phyloP scores from a whole-genome alignment of 2,329 filamentous ascomycete species.

The Cladophialophora immunda region DNA sequence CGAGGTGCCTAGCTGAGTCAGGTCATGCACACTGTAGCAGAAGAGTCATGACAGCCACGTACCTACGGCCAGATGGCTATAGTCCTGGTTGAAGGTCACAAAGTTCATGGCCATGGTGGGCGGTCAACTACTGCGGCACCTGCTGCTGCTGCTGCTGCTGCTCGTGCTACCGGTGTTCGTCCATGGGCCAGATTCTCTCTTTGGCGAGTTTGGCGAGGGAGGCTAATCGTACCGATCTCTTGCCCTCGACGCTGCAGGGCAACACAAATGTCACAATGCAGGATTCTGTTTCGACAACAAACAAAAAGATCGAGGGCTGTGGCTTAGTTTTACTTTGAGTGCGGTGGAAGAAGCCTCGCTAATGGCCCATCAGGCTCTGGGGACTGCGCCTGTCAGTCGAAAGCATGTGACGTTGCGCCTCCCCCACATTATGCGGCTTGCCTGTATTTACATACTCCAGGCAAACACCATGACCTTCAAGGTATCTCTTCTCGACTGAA shows the following conservation, averaged over 20 bases:
- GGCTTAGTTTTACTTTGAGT: not conserved
- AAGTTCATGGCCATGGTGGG: slow-evolving; percentile 85
- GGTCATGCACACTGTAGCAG: slow-evolving; percentile 25
- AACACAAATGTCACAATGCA: not conserved
- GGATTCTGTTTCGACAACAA: not conserved
- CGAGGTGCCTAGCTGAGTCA: slow-evolving; percentile 72
- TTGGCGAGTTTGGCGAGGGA: not conserved
- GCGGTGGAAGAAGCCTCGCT: not conserved
- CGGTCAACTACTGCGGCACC: slow-evolving; percentile 21
- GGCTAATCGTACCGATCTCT: not conserved
- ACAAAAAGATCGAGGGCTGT: not conserved
- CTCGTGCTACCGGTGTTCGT: slow-evolving; percentile 23
- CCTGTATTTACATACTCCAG: not conserved
- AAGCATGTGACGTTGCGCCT: slow-evolving; percentile 2
- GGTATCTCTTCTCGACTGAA: not conserved
- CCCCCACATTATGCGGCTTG: slow-evolving; percentile 3
- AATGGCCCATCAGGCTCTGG: not conserved
- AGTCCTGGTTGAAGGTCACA: slow-evolving; percentile 99
- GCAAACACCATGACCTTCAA: not conserved
- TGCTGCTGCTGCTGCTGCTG: slow-evolving; percentile 7
- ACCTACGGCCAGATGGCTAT: slow-evolving; percentile 96
- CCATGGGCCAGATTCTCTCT: slow-evolving; percentile 24
- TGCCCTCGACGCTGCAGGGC: not conserved
- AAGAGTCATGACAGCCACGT: slow-evolving; percentile 48
- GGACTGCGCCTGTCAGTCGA: not conserved